phyloP scores from a whole-genome alignment of 179 eudicot genomes.

The Patellifolia procumbens region DNA sequence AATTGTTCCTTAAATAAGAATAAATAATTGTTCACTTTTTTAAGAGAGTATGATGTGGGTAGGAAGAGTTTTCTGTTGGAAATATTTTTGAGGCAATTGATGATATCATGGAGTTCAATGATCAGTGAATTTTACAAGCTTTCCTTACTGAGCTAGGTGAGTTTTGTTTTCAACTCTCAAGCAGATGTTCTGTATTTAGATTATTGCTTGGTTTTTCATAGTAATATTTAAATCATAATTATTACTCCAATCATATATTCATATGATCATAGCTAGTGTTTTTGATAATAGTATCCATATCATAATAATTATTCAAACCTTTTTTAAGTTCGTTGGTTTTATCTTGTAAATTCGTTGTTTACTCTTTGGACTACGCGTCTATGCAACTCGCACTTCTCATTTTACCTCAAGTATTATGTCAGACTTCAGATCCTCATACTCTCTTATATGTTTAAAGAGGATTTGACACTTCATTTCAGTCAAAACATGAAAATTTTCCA shows the following conservation, averaged over 20 bases:
- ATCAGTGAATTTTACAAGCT: constrained; percentile 18
- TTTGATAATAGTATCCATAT: not conserved
- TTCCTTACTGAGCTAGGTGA: constrained; percentile 9
- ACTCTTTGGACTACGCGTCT: not conserved
- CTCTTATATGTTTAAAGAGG: not conserved
- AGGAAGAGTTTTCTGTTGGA: constrained; percentile 4
- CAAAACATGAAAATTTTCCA: not conserved
- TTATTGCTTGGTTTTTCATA: not conserved
- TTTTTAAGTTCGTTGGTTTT: not conserved
- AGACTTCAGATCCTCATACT: not conserved
- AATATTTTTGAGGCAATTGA: not conserved
- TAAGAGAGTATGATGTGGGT: not conserved
- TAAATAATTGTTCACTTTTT: constrained; percentile 10
- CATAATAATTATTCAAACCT: not conserved
- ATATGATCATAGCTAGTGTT: not conserved
- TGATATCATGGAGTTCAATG: constrained; percentile 8
- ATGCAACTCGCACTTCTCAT: not conserved
- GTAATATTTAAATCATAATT: not conserved
- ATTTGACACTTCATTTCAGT: not conserved
- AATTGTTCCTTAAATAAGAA: not conserved
- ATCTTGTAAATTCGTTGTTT: not conserved
- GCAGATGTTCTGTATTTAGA: not conserved
- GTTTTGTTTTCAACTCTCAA: not conserved
- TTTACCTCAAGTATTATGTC: not conserved
- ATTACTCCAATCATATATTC: not conserved